Evolutionary conservation across 2,329 filamentous ascomycete species (phyloP).

Genomic region (Ophiostoma tasmaniense): DNA sequence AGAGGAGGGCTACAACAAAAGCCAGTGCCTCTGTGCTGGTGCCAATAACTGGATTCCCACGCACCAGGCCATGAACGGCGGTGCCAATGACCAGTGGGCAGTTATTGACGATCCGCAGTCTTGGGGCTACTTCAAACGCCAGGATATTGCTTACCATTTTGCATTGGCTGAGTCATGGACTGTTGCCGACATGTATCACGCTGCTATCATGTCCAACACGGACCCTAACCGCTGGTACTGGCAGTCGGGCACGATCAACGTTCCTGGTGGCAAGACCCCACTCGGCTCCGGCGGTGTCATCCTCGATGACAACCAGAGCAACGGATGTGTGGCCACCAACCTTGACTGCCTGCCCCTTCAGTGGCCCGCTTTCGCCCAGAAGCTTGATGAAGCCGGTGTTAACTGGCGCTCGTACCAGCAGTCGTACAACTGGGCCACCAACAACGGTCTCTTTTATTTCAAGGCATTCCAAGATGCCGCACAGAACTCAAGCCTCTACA

Average conservation of each 20-base stretch:
- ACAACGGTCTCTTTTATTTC: constrained; percentile 47
- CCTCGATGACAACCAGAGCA: constrained; percentile 40
- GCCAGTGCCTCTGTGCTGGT: constrained; percentile 44
- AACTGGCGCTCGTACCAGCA: constrained; percentile 45
- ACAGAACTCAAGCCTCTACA: constrained; percentile 32
- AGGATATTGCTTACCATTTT: constrained; percentile 46
- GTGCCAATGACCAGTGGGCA: constrained; percentile 43
- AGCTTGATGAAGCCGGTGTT: constrained; percentile 39
- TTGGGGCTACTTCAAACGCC: constrained; percentile 42
- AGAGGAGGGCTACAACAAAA: constrained; percentile 31
- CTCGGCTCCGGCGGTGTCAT: constrained; percentile 33
- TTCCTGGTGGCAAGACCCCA: constrained; percentile 34
- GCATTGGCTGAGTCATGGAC: constrained; percentile 48
- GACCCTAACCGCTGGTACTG: constrained; percentile 39
- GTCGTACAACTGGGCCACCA: constrained; percentile 41
- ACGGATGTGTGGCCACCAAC: constrained; percentile 36
- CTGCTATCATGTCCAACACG: constrained; percentile 39
- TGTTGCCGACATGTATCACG: constrained; percentile 43
- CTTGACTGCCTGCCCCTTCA: constrained; percentile 46
- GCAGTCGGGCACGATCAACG: constrained; percentile 38
- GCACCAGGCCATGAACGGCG: constrained; percentile 42
- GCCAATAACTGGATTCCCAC: constrained; percentile 44
- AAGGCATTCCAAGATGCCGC: constrained; percentile 41
- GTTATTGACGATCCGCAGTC: constrained; percentile 41
- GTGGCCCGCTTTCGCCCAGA: constrained; percentile 44